A percentile compares a stretch with the other conserved stretches of the same genome.
phyloP scores from a whole-genome alignment of 305 asterid species.

The Fraxinus sp. region DNA sequence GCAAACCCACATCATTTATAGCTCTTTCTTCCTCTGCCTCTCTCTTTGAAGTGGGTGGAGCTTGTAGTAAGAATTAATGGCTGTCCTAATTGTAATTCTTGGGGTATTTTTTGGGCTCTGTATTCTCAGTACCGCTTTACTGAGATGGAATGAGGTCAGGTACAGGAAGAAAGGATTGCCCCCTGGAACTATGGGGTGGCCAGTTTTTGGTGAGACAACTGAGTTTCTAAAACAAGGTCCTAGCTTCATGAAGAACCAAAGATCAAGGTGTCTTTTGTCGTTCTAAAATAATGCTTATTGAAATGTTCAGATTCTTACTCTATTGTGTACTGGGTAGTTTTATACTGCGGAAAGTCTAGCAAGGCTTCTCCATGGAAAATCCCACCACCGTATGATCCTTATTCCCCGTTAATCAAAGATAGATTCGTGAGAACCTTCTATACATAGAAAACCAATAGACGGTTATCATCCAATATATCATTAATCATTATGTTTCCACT shows the following conservation, averaged over 20 bases:
- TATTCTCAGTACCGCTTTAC: conserved; percentile 60
- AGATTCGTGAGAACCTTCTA: conserved; percentile 11
- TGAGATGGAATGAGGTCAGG: conserved; percentile 81
- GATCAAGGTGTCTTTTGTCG: conserved; percentile 61
- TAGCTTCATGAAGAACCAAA: conserved; percentile 79
- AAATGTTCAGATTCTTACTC: conserved; percentile 15
- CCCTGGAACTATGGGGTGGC: conserved; percentile 99
- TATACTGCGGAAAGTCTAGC: background rate
- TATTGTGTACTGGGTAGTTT: background rate
- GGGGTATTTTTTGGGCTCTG: conserved; percentile 61
- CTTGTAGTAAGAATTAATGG: conserved; percentile 61
- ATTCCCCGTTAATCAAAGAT: background rate
- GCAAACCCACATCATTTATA: conserved; percentile 47
- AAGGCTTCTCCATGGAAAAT: background rate
- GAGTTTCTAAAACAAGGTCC: conserved; percentile 95
- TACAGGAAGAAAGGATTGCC: conserved; percentile 84
- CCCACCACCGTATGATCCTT: background rate
- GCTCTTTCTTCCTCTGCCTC: conserved; percentile 34
- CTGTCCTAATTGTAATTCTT: conserved; percentile 50
- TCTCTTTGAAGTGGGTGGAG: conserved; percentile 38
- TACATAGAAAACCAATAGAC: background rate
- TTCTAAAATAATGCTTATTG: conserved; percentile 15
- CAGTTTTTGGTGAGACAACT: conserved; percentile 91
- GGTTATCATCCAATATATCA: background rate
- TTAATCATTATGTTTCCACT: background rate